Evolutionary conservation across 2,329 filamentous ascomycete species (phyloP), one percentile per base, ranked within the genome.

Genomic region (Xylaria arbuscula): DNA sequence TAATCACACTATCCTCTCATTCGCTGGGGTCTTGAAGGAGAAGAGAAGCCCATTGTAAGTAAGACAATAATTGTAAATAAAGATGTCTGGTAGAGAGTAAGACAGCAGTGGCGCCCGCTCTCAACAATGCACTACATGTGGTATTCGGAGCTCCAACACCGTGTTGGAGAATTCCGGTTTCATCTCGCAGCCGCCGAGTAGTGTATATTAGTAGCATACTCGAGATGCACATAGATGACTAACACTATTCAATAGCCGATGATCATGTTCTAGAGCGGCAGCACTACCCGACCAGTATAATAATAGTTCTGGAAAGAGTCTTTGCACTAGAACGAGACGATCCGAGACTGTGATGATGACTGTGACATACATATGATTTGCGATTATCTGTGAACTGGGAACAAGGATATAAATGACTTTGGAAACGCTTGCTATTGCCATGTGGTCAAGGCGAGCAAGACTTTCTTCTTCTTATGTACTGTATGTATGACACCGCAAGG

Each of bases 401-500:
- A 45, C 50, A 19, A 47, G 36, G 34, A 42, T 62, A 24, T 10
- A 13, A 24, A 51, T 32, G 8, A 40, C 51, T 38, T 38, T 7
- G 34, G 32, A 45, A 62, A 38, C 28, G 22, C 36, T 17, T 48
- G 32, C 19, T 38, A 7, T 53, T 53, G 32, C 45, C 19, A 48
- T 48, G 45, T 48, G 45, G 45, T 22, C 45, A 13, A 10, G 19
- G 19, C 42, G 22, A 48, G 15, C 32, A 15, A 28, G 13, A n/a
- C 78, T 86, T 89, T 89, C 88, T 82, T 87, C 85, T 84, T 28
- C 5, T 28, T 3, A 28, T 28, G 28, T 28, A 28, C 28, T 28
- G 28, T 28, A 28, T 28, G 28, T 85, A 76, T 73, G 80, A 78
- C 78, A 80, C 81, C 81, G 74, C 81, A 80, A 83, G 83, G 86